These are phyloP conservation scores for Beauveria caledonica DNA, from an alignment of 2,329 filamentous ascomycete genomes.

Conservation along the genomic window DNA sequence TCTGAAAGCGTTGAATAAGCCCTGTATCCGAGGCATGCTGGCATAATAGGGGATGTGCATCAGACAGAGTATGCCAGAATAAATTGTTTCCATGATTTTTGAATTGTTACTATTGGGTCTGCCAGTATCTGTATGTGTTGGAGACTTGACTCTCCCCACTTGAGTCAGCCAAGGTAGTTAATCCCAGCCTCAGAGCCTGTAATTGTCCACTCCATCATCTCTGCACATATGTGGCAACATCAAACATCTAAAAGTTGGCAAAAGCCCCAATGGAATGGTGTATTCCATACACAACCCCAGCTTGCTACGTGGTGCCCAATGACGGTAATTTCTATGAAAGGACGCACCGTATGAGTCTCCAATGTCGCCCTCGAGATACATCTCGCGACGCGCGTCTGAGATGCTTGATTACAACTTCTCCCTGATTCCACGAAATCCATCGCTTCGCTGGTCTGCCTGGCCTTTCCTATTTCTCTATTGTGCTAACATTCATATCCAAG, in stretches of 20 bases:
- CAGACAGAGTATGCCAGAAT: background rate
- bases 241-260: too few species aligned
- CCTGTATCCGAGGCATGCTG: too few species aligned
- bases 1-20: too few species aligned
- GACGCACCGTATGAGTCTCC: background rate
- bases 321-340: background rate
- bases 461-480: too few species aligned
- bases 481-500: background rate
- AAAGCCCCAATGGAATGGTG: background rate
- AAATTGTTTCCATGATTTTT: background rate
- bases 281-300: background rate
- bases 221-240: too few species aligned
- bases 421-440: background rate
- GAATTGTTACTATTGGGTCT: too few species aligned
- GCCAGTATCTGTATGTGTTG: too few species aligned
- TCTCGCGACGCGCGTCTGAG: background rate
- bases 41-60: too few species aligned
- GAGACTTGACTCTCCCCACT: too few species aligned
- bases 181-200: too few species aligned
- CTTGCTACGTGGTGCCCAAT: background rate
- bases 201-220: too few species aligned
- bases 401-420: conserved; percentile 4
- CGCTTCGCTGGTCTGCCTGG: background rate
- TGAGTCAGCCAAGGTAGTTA: background rate
- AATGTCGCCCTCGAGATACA: background rate